Conservation (phyloP, 2,329 filamentous ascomycete genomes). For the Phyllosticta capitalensis region DNA sequence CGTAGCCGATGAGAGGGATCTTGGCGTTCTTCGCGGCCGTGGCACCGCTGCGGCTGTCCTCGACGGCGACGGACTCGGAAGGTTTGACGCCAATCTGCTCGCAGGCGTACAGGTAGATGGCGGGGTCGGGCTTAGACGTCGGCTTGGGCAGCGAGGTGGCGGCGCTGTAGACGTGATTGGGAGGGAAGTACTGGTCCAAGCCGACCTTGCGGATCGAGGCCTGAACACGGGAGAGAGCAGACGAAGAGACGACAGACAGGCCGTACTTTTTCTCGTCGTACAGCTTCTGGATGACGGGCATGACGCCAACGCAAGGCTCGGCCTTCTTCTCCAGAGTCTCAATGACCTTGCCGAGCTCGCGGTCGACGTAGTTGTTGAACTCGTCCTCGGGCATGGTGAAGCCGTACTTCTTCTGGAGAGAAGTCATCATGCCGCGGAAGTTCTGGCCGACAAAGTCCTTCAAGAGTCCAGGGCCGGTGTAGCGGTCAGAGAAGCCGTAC, state of each 20-base stretch:
- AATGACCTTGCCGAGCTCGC: slow-evolving; percentile 77
- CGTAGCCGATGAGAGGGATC: slow-evolving; percentile 76
- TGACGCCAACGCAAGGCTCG: slow-evolving; percentile 59
- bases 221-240: slow-evolving; percentile 65
- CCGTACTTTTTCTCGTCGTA: slow-evolving; percentile 53
- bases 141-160: slow-evolving; percentile 68
- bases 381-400: slow-evolving; percentile 62
- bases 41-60: slow-evolving; percentile 82
- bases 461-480: slow-evolving; percentile 71
- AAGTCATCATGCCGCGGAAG: slow-evolving; percentile 83
- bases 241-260: slow-evolving; percentile 73
- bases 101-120: slow-evolving; percentile 74
- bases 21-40: slow-evolving; percentile 66
- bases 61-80: slow-evolving; percentile 66
- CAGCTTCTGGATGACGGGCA: slow-evolving; percentile 57
- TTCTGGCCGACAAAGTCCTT: slow-evolving; percentile 86
- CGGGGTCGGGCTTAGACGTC: slow-evolving; percentile 85
- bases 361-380: slow-evolving; percentile 61
- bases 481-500: slow-evolving; percentile 55
- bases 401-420: slow-evolving; percentile 64
- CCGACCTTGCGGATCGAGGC: slow-evolving; percentile 71
- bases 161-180: slow-evolving; percentile 68
- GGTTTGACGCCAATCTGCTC: slow-evolving; percentile 62
- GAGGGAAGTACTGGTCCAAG: slow-evolving; percentile 71
- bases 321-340: slow-evolving; percentile 63